A percentile compares a stretch with the other conserved stretches of the same genome.
phyloP scores from a whole-genome alignment of 352 stramenopile species.

The Saprolegnia diclina region DNA sequence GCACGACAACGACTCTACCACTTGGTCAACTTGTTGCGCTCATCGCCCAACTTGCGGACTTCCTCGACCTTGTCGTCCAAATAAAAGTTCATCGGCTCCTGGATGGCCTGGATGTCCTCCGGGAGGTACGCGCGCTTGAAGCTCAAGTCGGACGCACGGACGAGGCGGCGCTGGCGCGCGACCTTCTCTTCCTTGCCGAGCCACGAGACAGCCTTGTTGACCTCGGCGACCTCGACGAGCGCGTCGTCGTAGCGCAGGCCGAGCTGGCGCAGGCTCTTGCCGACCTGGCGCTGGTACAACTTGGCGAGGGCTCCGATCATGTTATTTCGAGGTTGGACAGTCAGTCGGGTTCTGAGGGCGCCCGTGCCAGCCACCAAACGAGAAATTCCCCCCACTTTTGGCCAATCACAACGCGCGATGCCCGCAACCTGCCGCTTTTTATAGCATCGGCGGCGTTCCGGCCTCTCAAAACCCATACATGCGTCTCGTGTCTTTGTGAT shows the following conservation, averaged over 20 bases:
- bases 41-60: constrained; percentile 54
- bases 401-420: constrained; percentile 11
- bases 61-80: constrained; percentile 47
- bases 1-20: constrained; percentile 47
- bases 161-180: constrained; percentile 70
- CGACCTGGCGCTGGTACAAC: constrained; percentile 79
- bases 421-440: background rate
- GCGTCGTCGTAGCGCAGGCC: constrained; percentile 85
- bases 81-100: constrained; percentile 76
- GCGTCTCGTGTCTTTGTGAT: constrained; percentile 5
- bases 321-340: constrained; percentile 20
- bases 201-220: constrained; percentile 79
- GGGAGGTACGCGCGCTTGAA: constrained; percentile 81
- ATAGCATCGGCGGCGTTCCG: background rate
- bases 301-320: constrained; percentile 25
- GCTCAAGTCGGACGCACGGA: constrained; percentile 73
- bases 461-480: background rate
- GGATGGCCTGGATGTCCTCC: constrained; percentile 82
- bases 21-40: constrained; percentile 72
- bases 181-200: constrained; percentile 70
- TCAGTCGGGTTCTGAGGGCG: constrained; percentile 25
- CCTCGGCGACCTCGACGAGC: constrained; percentile 71
- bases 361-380: constrained; percentile 16
- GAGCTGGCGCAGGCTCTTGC: constrained; percentile 74
- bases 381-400: constrained; percentile 6